A percentile compares a stretch with the other conserved stretches of the same genome.
Evolutionary conservation across 139 green algal genomes (phyloP).

Genomic region (Auxenochlorella protothecoides): DNA sequence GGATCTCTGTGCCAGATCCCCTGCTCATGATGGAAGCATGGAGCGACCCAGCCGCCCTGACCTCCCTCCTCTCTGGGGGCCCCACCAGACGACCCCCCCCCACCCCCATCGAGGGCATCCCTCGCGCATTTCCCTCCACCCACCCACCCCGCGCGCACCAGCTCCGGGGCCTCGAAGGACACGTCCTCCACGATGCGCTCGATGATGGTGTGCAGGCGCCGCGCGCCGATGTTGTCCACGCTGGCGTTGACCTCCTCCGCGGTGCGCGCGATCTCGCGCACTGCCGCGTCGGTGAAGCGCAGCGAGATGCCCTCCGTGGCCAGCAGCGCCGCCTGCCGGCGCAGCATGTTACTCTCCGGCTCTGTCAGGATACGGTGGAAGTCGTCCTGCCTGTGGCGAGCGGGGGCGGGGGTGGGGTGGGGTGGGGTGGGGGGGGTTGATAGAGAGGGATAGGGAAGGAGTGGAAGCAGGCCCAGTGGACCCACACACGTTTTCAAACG

Average conservation of each 20-base stretch:
- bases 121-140: not conserved
- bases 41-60: too few relatives aligned
- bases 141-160: not conserved
- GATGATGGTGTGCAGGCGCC: conserved; percentile 86
- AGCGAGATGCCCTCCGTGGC: conserved; percentile 82
- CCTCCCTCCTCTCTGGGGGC: too few relatives aligned
- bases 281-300: conserved; percentile 69
- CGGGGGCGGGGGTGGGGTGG: not conserved
- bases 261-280: conserved; percentile 60
- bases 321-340: conserved; percentile 86
- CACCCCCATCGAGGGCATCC: too few relatives aligned
- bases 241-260: conserved; percentile 71
- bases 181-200: conserved; percentile 90
- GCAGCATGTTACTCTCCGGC: conserved; percentile 73
- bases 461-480: not conserved
- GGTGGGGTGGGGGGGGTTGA: not conserved
- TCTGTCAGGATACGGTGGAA: conserved; percentile 53
- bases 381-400: conserved; percentile 18
- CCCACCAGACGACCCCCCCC: too few relatives aligned
- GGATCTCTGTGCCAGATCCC: too few relatives aligned
- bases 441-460: not conserved
- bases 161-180: conserved; percentile 82
- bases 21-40: too few relatives aligned
- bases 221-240: conserved; percentile 90
- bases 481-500: not conserved